phyloP scores from a whole-genome alignment of 192 early-diverging fungal genomes.

The Radiomyces spectabilis region DNA sequence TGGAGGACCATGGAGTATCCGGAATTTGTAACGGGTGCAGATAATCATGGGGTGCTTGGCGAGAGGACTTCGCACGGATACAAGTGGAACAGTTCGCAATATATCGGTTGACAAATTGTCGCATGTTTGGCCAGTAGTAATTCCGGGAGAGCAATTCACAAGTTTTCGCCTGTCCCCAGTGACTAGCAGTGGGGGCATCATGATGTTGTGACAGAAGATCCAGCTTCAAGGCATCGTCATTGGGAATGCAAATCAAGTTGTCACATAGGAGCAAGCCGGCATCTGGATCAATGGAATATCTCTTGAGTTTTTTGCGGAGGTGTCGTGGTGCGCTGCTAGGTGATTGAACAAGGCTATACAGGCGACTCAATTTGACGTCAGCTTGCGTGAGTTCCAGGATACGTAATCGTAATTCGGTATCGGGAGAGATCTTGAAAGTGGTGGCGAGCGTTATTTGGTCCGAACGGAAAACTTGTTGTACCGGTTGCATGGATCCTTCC shows the following conservation, averaged over 20 bases:
- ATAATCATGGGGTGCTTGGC: conserved; percentile 28
- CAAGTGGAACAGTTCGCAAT: conserved; percentile 27
- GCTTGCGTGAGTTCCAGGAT: too few relatives aligned
- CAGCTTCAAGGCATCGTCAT: background rate
- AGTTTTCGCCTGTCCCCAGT: conserved; percentile 27
- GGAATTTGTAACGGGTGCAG: conserved; percentile 26
- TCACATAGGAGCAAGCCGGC: too few relatives aligned
- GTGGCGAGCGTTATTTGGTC: too few relatives aligned
- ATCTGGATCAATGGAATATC: too few relatives aligned
- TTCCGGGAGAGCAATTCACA: conserved; percentile 24
- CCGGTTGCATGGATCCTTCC: background rate
- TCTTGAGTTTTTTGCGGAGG: too few relatives aligned
- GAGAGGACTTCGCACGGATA: conserved; percentile 14
- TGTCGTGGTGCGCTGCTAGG: too few relatives aligned
- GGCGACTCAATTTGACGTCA: too few relatives aligned
- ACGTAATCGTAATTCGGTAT: too few relatives aligned
- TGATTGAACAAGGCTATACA: too few relatives aligned
- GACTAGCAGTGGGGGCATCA: conserved; percentile 18
- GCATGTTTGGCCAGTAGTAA: conserved; percentile 28
- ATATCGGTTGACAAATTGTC: conserved; percentile 17
- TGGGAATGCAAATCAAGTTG: too few relatives aligned
- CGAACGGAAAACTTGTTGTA: background rate
- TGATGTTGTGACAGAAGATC: conserved; percentile 20
- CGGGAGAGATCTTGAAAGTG: too few relatives aligned
- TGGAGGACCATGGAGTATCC: conserved; percentile 23